Evolutionary conservation across 768 basidiomycete species (phyloP), one percentile per base, ranked within the genome.

Genomic region (Goffeauzyma gilvescens): DNA sequence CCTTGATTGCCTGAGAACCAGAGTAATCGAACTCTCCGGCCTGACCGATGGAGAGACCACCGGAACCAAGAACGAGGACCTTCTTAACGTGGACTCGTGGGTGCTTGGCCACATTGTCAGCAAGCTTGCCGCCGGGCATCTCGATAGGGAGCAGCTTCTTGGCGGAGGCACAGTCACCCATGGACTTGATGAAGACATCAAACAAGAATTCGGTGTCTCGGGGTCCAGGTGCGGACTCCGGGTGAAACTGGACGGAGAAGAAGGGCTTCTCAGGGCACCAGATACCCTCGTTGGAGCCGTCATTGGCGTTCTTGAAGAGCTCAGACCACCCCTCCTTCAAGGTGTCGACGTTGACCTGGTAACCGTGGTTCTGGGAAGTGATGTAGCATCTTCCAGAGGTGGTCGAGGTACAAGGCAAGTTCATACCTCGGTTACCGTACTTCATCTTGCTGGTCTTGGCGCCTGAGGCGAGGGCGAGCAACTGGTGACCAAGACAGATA

Each of bases 11-110:
- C 63, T 98, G 93, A 28, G 86, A 90, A 49, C 93, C 93, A 0
- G 93, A 96, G 68, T 98, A 98, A 67, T 98, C 93, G 66, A 98
- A 98, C 65, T 98, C 93, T 53, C 93, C 93, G 0, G 93, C 93
- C 62, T 98, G 93, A 38, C 93, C 93, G 51, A 98, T 98, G 9
- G 89, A 95, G 15, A 98, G 69, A 50, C 93, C 93, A 22, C 93
- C 93, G 5, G 90, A 95, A 35, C 93, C 93, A 38, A 98, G 76
- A 52, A 98, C 85, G 54, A 98, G 72, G 41, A 98, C 89, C 67
- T 98, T 98, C 55, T 73, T 75, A 40, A 93, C 85, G 48, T 79
- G 72, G 44, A 66, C 67, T 17, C 63, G 50, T 2, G 68, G 38
- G 79, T 81, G 31, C 72, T 69, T 41, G 71, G 75, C 65, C 59